Percentiles rank a stretch among this genome's conserved stretches.
Evolutionary conservation across 2,329 filamentous ascomycete genomes (phyloP).

Genomic region (Exutisphaerella laricina): DNA sequence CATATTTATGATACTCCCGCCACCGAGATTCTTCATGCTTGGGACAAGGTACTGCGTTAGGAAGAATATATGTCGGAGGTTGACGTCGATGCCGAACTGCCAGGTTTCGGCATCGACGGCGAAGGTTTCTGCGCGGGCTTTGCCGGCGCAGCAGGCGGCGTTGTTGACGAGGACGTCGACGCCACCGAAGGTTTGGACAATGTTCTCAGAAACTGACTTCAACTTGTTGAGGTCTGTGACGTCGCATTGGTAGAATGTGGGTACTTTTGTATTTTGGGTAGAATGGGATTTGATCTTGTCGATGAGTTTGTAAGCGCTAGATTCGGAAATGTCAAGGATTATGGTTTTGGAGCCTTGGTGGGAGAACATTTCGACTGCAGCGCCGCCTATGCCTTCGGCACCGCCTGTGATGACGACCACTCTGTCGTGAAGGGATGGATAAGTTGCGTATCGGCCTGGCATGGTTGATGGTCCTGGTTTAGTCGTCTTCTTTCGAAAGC

Average conservation of each 20-base stretch:
- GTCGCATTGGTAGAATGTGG: constrained; percentile 40
- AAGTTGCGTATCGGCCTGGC: constrained; percentile 23
- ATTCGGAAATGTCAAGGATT: constrained; percentile 54
- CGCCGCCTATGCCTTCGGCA: constrained; percentile 59
- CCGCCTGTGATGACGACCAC: constrained; percentile 61
- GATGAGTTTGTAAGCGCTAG: constrained; percentile 45
- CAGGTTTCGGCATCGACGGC: constrained; percentile 59
- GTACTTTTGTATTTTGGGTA: constrained; percentile 8
- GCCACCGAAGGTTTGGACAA: constrained; percentile 41
- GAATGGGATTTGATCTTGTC: constrained; percentile 33
- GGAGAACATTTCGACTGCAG: constrained; percentile 53
- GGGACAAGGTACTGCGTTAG: constrained; percentile 54
- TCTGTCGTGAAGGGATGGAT: constrained; percentile 45
- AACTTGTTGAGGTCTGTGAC: constrained; percentile 50
- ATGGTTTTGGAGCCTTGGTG: constrained; percentile 55
- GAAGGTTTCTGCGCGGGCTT: constrained; percentile 55
- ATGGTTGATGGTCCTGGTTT: no score
- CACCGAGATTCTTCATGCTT: constrained; percentile 51
- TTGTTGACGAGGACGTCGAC: constrained; percentile 60
- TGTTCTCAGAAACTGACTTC: constrained; percentile 41
- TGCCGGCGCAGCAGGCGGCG: constrained; percentile 51
- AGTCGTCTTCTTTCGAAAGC: neutral
- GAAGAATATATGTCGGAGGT: constrained; percentile 61
- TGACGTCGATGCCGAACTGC: constrained; percentile 57
- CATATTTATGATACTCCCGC: constrained; percentile 51